Evolutionary conservation across 2,329 filamentous ascomycete genomes (phyloP).

Genomic region (Phaeosphaeria sp.): DNA sequence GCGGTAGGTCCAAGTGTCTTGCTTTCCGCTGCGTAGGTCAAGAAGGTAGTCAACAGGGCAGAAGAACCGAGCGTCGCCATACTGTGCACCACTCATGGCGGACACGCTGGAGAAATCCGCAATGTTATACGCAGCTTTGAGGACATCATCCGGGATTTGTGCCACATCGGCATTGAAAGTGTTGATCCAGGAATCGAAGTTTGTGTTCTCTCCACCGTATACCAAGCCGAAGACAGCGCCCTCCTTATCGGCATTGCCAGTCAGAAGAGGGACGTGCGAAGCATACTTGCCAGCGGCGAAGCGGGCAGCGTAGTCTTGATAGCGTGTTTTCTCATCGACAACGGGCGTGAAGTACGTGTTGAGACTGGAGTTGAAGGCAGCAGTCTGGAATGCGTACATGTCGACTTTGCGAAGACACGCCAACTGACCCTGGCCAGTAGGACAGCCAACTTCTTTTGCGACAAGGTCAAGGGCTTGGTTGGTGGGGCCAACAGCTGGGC

Average conservation of each 20-base stretch:
- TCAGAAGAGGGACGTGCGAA: conserved; percentile 32
- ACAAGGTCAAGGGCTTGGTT: conserved; percentile 31
- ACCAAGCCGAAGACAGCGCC: conserved; percentile 33
- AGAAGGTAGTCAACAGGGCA: conserved; percentile 47
- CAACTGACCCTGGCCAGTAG: conserved; percentile 23
- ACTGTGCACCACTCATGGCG: conserved; percentile 51
- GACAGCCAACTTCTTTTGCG: conserved; percentile 30
- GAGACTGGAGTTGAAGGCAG: conserved; percentile 30
- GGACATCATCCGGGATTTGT: conserved; percentile 43
- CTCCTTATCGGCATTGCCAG: conserved; percentile 35
- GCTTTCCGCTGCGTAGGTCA: conserved; percentile 47
- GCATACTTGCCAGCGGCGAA: conserved; percentile 34
- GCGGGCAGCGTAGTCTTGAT: conserved; percentile 26
- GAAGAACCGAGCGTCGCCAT: conserved; percentile 56
- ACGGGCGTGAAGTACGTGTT: conserved; percentile 33
- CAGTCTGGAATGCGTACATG: conserved; percentile 30
- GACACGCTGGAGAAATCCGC: conserved; percentile 48
- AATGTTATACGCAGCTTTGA: conserved; percentile 45
- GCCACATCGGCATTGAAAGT: conserved; percentile 52
- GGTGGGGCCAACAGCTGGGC: conserved; percentile 25
- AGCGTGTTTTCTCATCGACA: conserved; percentile 30
- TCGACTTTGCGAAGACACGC: conserved; percentile 29
- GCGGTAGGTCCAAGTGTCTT: conserved; percentile 54
- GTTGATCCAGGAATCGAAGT: conserved; percentile 53
- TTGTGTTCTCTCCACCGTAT: conserved; percentile 33